Conservation (phyloP, 73 alveolate genomes). For the Breviolum minutum region DNA sequence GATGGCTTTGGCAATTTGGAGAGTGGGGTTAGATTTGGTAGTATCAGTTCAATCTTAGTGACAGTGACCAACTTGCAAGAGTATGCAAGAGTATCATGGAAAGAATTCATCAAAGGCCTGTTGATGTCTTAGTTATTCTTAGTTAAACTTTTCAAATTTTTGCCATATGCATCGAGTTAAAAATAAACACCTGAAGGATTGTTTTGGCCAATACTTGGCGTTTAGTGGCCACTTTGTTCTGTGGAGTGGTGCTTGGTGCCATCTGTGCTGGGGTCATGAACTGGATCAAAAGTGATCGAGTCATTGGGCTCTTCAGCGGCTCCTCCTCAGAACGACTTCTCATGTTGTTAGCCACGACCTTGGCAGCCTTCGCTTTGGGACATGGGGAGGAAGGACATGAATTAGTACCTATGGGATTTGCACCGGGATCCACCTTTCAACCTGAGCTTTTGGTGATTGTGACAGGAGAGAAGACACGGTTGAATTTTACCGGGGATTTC, state of each 20-base stretch:
- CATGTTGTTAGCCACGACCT: constrained; percentile 30
- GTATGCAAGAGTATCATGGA: too few species aligned
- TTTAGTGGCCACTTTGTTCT: not conserved
- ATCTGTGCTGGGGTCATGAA: not conserved
- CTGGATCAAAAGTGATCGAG: not conserved
- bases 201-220: constrained; percentile 33
- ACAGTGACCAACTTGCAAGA: too few species aligned
- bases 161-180: too few species aligned
- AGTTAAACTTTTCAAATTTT: too few species aligned
- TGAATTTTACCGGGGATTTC: not conserved
- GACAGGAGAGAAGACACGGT: not conserved
- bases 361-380: constrained; percentile 23
- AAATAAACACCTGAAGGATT: not conserved
- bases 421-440: constrained; percentile 57
- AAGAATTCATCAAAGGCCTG: too few species aligned
- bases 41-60: too few species aligned
- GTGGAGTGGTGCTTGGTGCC: constrained; percentile 36
- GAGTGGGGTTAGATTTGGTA: too few species aligned
- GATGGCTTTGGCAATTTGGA: too few species aligned
- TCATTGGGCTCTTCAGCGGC: not conserved
- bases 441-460: constrained; percentile 72
- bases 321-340: constrained; percentile 38
- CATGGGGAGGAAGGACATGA: constrained; percentile 63
- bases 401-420: constrained; percentile 64
- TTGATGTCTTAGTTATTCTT: too few species aligned